These are phyloP conservation scores for Sechiopsis laciniata DNA, from an alignment of 306 rosid genomes.

Conservation along the genomic window DNA sequence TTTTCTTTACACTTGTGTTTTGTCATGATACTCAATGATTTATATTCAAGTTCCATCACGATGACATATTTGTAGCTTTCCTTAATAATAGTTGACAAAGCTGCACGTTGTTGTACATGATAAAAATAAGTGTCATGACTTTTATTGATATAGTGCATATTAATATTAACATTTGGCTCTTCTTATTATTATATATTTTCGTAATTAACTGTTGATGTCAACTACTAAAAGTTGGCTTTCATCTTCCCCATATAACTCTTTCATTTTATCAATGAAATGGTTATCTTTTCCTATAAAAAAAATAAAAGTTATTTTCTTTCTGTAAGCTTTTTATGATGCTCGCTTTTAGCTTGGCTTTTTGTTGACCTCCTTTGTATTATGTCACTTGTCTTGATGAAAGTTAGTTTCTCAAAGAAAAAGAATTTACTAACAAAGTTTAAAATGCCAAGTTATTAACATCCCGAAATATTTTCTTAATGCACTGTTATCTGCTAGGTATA, in stretches of 20 bases:
- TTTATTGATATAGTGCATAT: not conserved
- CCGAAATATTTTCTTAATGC: not conserved
- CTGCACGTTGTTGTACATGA: conserved; percentile 8
- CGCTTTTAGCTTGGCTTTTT: not conserved
- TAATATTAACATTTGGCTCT: not conserved
- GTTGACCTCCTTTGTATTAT: not conserved
- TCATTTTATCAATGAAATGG: no score
- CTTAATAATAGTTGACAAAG: not conserved
- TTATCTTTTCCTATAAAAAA: no score
- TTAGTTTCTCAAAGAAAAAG: not conserved
- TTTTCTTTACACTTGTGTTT: not conserved
- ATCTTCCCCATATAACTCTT: no score
- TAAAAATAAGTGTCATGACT: not conserved
- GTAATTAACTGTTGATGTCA: not conserved
- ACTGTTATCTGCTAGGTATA: not conserved
- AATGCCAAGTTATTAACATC: not conserved
- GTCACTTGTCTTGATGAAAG: not conserved
- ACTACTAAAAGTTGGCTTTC: not conserved
- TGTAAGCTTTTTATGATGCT: not conserved
- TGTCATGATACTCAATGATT: conserved; percentile 9
- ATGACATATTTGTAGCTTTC: not conserved
- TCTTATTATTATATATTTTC: no score
- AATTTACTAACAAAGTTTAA: not conserved
- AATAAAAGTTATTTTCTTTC: not conserved
- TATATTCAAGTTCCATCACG: conserved; percentile 10